Base-by-base conservation (phyloP, 2,329 filamentous ascomycete genomes). In the Phialocephala subalpina region DNA sequence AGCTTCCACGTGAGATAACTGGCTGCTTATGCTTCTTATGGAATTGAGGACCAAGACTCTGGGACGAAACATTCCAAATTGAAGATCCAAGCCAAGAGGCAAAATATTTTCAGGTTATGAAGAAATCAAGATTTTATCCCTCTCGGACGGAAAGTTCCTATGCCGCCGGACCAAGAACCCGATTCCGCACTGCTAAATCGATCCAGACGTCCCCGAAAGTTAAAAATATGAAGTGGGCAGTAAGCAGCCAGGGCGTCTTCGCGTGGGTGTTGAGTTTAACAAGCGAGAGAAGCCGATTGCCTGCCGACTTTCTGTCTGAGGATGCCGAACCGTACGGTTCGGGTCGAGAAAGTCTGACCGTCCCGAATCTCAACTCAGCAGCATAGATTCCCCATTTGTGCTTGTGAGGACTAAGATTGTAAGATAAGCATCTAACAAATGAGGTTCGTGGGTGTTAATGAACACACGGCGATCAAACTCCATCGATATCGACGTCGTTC, bases 271-370 rank as follows among this genome's bases (percentile, higher is more conserved):
- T n/a, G 38, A 42, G 14, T 42, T n/a, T 3, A 16, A n/a, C 38
- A 16, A 16, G 27, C 22, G 6, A 11, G 25, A 11, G 12, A 53
- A 14, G 49, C 49, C 49, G 49, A 53, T 25, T 16, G 22, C 47
- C 27, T 52, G 5, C 25, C 25, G 47, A 18, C 27, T 20, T 38
- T 20, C 18, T 20, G 25, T 55, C 27, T 6, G 25, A 35, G 27
- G 52, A 9, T 22, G 29, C 20, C 56, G 35, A 56, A 63, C 20
- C 56, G 35, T 45, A 63, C 38, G 58, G 62, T 58, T 53, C 62
- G 62, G 62, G 62, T 55, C 62, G 62, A 58, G 40, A 3, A 16
- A 22, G 40, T 42, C 40, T 12, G 40, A 42, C 12, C 12, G n/a
- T 18, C 16, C n/a, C 40, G 16, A 16, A 40, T 40, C 36, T n/a